These are phyloP conservation scores for Acanthamoeba divionensis DNA, from an alignment of 208 protist genomes.

Conservation along the genomic window DNA sequence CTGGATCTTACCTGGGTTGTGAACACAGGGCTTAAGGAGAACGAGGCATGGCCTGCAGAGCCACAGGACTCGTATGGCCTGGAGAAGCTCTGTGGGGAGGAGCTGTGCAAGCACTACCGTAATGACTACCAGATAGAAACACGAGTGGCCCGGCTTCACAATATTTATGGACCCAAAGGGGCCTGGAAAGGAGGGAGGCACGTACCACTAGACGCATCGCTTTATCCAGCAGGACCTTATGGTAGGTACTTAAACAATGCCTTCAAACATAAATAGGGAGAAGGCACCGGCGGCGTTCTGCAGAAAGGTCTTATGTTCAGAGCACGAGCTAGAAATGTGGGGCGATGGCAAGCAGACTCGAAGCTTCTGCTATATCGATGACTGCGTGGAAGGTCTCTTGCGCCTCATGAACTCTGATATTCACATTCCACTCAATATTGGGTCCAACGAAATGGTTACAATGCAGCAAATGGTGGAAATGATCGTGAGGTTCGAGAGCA, in stretches of 20 bases:
- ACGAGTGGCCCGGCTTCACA: slow-evolving; percentile 86
- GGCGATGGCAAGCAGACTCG: slow-evolving; percentile 88
- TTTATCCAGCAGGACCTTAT: too few species aligned
- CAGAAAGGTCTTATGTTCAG: slow-evolving; percentile 77
- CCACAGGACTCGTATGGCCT: slow-evolving; percentile 81
- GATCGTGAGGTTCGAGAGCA: slow-evolving; percentile 74
- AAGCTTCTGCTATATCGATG: slow-evolving; percentile 86
- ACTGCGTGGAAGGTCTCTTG: slow-evolving; percentile 72
- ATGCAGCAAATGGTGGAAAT: slow-evolving; percentile 84
- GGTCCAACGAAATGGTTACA: slow-evolving; percentile 82
- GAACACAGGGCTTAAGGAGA: slow-evolving; percentile 76
- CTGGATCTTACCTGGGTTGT: too few species aligned
- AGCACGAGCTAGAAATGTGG: slow-evolving; percentile 82
- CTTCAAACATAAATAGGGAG: too few species aligned
- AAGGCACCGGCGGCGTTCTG: slow-evolving; percentile 87
- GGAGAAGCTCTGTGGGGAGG: slow-evolving; percentile 84
- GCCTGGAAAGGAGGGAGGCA: slow-evolving; percentile 81
- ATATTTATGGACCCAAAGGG: slow-evolving; percentile 85
- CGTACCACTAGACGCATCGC: too few species aligned
- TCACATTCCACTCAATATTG: slow-evolving; percentile 82
- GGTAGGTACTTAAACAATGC: too few species aligned
- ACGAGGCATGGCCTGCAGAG: slow-evolving; percentile 84
- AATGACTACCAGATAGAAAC: slow-evolving; percentile 75
- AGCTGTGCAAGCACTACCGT: slow-evolving; percentile 79
- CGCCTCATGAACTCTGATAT: slow-evolving; percentile 56